Percentiles rank a stretch among this genome's conserved stretches.
Conservation (phyloP, 1,284 basidiomycete species). For the Volvariella volvacea region DNA sequence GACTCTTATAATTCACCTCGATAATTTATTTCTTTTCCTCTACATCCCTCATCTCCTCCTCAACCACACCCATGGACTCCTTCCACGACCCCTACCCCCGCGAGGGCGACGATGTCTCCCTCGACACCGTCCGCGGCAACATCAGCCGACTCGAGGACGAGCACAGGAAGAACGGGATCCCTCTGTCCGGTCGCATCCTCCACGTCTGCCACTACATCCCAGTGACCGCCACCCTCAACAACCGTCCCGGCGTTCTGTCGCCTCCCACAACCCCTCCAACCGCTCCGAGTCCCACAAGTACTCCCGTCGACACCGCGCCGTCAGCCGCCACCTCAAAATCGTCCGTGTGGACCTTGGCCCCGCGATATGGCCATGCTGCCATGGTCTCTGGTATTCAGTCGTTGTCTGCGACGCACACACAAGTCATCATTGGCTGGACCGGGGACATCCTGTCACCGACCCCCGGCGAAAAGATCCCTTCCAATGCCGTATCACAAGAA, state of each 20-base stretch:
- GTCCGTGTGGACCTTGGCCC: conserved; percentile 66
- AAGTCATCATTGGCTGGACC: conserved; percentile 91
- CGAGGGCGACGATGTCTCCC: conserved; percentile 37
- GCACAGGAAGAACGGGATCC: conserved; percentile 60
- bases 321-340: conserved; percentile 11
- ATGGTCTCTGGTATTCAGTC: conserved; percentile 93
- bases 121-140: conserved; percentile 51
- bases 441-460: conserved; percentile 67
- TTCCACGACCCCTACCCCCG: conserved; percentile 44
- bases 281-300: conserved; percentile 13
- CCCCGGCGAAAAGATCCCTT: conserved; percentile 38
- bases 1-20: conserved; percentile 1
- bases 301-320: conserved; percentile 1
- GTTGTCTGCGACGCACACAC: conserved; percentile 77
- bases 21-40: conserved; percentile 6
- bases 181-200: conserved; percentile 79
- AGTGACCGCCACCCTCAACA: conserved; percentile 51
- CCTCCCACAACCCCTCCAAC: conserved; percentile 66
- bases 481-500: conserved; percentile 44
- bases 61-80: conserved; percentile 28
- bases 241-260: conserved; percentile 45
- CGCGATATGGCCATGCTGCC: conserved; percentile 88
- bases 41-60: conserved; percentile 8
- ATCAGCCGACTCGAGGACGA: conserved; percentile 62
- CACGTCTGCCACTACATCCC: conserved; percentile 85